Evolutionary conservation across 805 yeast species (phyloP).

Genomic region (Isabelozyma pseudorhagii): DNA sequence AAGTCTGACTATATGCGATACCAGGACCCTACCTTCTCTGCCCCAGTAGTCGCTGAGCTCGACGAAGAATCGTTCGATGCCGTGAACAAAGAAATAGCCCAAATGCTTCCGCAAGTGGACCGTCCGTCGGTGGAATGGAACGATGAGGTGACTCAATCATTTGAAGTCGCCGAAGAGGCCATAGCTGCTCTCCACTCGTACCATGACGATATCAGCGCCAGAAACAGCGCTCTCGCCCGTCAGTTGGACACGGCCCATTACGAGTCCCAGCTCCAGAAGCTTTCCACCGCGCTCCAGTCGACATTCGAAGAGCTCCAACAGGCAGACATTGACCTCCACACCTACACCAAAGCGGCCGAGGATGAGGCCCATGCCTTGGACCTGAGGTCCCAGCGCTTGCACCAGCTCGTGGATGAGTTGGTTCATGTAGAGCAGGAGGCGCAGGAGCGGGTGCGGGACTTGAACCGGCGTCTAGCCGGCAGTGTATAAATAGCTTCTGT

Average conservation of each 20-base stretch:
- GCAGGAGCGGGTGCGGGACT: constrained; percentile 4
- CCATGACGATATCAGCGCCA: constrained; percentile 5
- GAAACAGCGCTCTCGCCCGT: constrained; percentile 3
- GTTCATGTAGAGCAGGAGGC: constrained; percentile 10
- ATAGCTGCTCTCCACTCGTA: constrained; percentile 14
- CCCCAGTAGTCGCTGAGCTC: constrained; percentile 22
- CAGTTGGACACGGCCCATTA: constrained; percentile 3
- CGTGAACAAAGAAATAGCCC: constrained; percentile 16
- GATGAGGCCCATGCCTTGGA: constrained; percentile 18
- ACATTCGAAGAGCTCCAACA: constrained; percentile 9
- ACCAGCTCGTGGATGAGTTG: constrained; percentile 20
- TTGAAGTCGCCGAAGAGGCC: constrained; percentile 12
- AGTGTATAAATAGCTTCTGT: neutral
- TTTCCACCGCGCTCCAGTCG: constrained; percentile 1
- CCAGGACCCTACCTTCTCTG: constrained; percentile 15
- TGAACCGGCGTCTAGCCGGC: neutral
- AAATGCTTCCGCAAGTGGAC: neutral
- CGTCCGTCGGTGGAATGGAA: neutral
- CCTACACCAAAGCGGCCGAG: constrained; percentile 3
- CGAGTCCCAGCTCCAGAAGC: constrained; percentile 3
- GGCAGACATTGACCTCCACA: constrained; percentile 12
- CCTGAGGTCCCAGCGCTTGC: constrained; percentile 15
- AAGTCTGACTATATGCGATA: constrained; percentile 39
- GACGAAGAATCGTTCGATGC: constrained; percentile 20
- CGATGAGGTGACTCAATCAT: constrained; percentile 10